phyloP scores from a whole-genome alignment of 495 filamentous ascomycete genomes.

The Aspergillus campestris region DNA sequence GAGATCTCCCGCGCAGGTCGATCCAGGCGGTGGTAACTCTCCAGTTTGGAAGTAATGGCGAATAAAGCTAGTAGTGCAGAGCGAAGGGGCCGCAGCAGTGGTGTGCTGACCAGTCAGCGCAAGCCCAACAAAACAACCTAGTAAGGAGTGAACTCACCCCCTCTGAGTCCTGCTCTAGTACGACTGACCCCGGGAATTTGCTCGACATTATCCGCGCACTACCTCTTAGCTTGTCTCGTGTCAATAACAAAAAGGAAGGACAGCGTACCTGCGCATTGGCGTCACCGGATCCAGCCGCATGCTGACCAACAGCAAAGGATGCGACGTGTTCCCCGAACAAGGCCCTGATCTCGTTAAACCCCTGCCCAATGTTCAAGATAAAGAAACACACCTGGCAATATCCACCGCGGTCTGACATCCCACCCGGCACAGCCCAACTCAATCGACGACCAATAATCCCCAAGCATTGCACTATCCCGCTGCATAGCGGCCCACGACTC shows the following conservation, averaged over 20 bases:
- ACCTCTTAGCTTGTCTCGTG: slow-evolving; percentile 3
- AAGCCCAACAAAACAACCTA: neutral
- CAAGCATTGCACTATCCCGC: slow-evolving; percentile 39
- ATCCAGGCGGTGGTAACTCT: slow-evolving; percentile 30
- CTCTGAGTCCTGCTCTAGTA: slow-evolving; percentile 45
- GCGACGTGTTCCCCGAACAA: slow-evolving; percentile 32
- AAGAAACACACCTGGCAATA: slow-evolving; percentile 33
- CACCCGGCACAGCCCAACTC: slow-evolving; percentile 50
- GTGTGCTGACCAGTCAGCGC: slow-evolving; percentile 30
- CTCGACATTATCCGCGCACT: slow-evolving; percentile 44
- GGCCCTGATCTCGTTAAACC: slow-evolving; percentile 17
- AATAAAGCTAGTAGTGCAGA: slow-evolving; percentile 35
- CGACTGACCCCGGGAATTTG: slow-evolving; percentile 42
- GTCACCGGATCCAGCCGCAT: slow-evolving; percentile 56
- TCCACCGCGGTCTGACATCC: slow-evolving; percentile 49
- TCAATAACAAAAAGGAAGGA: neutral
- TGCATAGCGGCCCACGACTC: slow-evolving; percentile 36
- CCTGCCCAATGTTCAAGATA: neutral
- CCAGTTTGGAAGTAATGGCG: slow-evolving; percentile 41
- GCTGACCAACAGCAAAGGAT: slow-evolving; percentile 52
- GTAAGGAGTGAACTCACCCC: slow-evolving; percentile 34
- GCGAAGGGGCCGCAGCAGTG: slow-evolving; percentile 36
- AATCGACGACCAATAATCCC: slow-evolving; percentile 51
- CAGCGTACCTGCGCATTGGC: slow-evolving; percentile 32
- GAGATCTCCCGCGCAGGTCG: slow-evolving; percentile 31